Conservation (phyloP, 768 basidiomycete species). For the Russula sp. region DNA sequence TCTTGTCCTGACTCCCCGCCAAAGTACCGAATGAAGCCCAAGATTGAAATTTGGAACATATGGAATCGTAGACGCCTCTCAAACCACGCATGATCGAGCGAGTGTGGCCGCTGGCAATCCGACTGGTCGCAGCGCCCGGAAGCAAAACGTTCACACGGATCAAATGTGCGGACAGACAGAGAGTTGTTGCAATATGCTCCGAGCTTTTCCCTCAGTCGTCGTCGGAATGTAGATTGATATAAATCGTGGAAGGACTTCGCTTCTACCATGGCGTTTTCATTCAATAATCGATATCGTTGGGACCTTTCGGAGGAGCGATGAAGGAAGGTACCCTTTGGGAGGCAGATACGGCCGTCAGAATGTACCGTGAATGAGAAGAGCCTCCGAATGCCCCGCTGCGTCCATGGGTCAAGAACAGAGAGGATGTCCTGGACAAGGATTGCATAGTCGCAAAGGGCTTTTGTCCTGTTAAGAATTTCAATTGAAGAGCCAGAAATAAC, state of each 20-base stretch:
- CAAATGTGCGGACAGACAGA: constrained; percentile 4
- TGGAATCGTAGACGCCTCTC: constrained; percentile 13
- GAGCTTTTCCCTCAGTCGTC: constrained; percentile 8
- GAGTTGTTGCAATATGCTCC: constrained; percentile 2
- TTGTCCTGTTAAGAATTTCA: background rate
- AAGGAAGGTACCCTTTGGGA: constrained; percentile 8
- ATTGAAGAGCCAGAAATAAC: background rate
- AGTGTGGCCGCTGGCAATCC: constrained; percentile 8
- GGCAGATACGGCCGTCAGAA: constrained; percentile 5
- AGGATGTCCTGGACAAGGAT: background rate
- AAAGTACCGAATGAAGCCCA: background rate
- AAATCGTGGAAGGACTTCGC: background rate
- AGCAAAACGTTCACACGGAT: constrained; percentile 9
- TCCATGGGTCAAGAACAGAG: background rate
- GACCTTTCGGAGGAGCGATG: background rate
- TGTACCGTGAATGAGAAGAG: constrained; percentile 8
- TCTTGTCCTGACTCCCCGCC: background rate
- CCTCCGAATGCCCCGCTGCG: background rate
- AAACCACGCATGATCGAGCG: constrained; percentile 11
- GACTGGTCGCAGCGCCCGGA: constrained; percentile 4
- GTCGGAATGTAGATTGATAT: background rate
- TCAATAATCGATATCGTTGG: background rate
- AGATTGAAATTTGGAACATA: constrained; percentile 8
- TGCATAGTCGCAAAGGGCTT: constrained; percentile 1
- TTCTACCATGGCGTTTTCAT: background rate